Base-by-base conservation (phyloP, 2,329 filamentous ascomycete species). In the Tolypocladium inflatum region DNA sequence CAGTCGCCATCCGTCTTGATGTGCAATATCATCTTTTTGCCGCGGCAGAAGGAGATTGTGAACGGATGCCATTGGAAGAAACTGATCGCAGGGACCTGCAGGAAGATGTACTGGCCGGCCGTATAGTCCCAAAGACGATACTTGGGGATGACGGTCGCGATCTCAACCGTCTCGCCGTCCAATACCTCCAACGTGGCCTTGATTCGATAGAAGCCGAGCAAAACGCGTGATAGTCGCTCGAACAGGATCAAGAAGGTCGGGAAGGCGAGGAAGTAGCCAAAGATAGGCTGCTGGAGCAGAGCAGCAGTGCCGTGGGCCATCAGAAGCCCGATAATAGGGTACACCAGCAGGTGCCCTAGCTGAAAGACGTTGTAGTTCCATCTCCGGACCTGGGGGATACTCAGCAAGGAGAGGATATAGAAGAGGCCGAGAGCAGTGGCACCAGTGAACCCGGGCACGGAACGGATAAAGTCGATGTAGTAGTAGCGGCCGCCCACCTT, bases 51-150 rank as follows among this genome's bases (percentile, higher is more conserved):
- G 0, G 81, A 83, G 0, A 84, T 78, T 0, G 81, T 84, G 62
- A 84, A 84, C 0, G 80, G 81, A 58, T 84, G 81, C 81, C 81
- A 84, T 62, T 84, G 80, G 58, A 80, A 84, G 55, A 73, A 69
- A 42, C 79, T 81, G 26, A 84, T 66, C 37, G 71, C 61, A 0
- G 80, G 81, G 0, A 84, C 78, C 61, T 83, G 80, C 0, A 84
- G 69, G 52, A 84, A 78, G 17, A 84, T 74, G 58, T 83, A 83
- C 64, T 83, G 80, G 0, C 81, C 80, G n/a, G 80, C 80, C 56
- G 76, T 74, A 64, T 82, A 83, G 43, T 72, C 73, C 79, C 78
- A 82, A 3, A 79, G 68, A 1, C 77, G 70, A 56, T 76, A 73
- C 33, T 71, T 73, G 0, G 78, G 81, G 8, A 81, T 78, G 4